Evolutionary conservation across 257 asterid genomes (phyloP).

Genomic region (Linaria vulgaris): DNA sequence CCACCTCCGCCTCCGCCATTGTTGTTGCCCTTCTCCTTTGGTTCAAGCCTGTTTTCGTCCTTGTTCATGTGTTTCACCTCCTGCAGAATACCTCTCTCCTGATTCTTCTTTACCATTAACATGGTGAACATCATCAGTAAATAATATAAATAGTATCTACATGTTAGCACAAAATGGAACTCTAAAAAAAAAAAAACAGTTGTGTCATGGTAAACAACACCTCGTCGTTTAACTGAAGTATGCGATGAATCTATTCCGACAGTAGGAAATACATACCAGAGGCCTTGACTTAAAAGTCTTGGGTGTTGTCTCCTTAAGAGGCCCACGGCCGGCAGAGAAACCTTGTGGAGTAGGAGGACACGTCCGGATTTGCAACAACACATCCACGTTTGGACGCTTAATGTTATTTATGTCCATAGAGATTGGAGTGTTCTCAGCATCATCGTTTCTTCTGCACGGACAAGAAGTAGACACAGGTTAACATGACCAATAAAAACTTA

Average conservation of each 20-base stretch:
- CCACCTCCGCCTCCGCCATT: not conserved
- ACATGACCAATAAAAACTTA: not conserved
- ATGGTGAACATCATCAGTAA: conserved; percentile 20
- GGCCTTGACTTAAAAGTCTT: conserved; percentile 49
- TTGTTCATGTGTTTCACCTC: conserved; percentile 48
- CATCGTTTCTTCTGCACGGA: conserved; percentile 59
- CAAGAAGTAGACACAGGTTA: not conserved
- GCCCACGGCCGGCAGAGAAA: conserved; percentile 57
- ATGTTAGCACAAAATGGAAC: too few species aligned
- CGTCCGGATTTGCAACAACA: conserved; percentile 59
- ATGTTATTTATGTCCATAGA: conserved; percentile 51
- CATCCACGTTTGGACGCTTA: conserved; percentile 38
- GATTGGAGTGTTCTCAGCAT: conserved; percentile 78
- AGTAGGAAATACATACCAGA: conserved; percentile 42
- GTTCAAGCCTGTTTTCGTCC: conserved; percentile 31
- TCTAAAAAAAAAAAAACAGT: too few species aligned
- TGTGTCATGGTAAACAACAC: not conserved
- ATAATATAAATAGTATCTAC: too few species aligned
- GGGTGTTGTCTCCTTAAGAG: conserved; percentile 37
- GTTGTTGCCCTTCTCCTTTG: conserved; percentile 25
- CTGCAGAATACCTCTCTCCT: conserved; percentile 69
- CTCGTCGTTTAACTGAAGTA: not conserved
- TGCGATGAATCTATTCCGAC: not conserved
- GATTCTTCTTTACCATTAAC: conserved; percentile 17
- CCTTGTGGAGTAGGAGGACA: conserved; percentile 96